Percentiles rank a stretch among this genome's conserved stretches.
Conservation (phyloP, 768 basidiomycete genomes). For the Pholiota molesta region DNA sequence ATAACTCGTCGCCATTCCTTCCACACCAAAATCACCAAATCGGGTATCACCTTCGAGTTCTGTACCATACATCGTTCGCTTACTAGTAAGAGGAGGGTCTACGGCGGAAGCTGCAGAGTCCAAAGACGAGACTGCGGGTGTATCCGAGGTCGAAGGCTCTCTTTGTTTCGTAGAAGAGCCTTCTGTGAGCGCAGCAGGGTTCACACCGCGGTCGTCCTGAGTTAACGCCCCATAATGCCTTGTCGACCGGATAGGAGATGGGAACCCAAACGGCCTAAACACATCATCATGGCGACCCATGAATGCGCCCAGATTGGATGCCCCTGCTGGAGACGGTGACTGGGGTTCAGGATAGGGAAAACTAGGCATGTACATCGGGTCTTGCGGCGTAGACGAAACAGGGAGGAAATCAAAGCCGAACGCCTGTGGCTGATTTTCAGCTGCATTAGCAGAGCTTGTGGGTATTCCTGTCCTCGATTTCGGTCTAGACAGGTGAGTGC, state of each 20-base stretch:
- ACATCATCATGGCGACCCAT: constrained; percentile 37
- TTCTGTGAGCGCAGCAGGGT: constrained; percentile 43
- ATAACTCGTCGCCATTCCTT: constrained; percentile 74
- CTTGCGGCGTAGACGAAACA: constrained; percentile 54
- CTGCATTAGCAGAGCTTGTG: constrained; percentile 51
- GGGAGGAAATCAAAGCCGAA: constrained; percentile 58
- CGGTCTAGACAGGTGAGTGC: constrained; percentile 12
- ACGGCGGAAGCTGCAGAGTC: constrained; percentile 34
- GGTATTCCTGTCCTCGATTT: constrained; percentile 20
- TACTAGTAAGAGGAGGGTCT: constrained; percentile 40
- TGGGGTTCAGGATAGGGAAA: constrained; percentile 60
- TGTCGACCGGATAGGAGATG: constrained; percentile 39
- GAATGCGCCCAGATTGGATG: constrained; percentile 25
- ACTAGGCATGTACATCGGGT: constrained; percentile 44
- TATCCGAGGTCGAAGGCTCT: constrained; percentile 34
- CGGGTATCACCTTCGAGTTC: constrained; percentile 82
- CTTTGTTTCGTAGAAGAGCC: constrained; percentile 29
- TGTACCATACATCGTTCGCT: constrained; percentile 83
- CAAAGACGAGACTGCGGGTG: constrained; percentile 10
- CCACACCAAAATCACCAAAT: constrained; percentile 83
- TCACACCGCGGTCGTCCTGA: constrained; percentile 32
- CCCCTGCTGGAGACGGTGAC: constrained; percentile 56
- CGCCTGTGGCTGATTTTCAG: constrained; percentile 55
- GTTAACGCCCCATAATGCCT: constrained; percentile 38
- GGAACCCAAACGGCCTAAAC: constrained; percentile 49